Percentiles rank a stretch among this genome's conserved stretches.
These are phyloP conservation scores for Eleusine indica DNA, from an alignment of 176 grass and related monocot species.

Conservation along the genomic window DNA sequence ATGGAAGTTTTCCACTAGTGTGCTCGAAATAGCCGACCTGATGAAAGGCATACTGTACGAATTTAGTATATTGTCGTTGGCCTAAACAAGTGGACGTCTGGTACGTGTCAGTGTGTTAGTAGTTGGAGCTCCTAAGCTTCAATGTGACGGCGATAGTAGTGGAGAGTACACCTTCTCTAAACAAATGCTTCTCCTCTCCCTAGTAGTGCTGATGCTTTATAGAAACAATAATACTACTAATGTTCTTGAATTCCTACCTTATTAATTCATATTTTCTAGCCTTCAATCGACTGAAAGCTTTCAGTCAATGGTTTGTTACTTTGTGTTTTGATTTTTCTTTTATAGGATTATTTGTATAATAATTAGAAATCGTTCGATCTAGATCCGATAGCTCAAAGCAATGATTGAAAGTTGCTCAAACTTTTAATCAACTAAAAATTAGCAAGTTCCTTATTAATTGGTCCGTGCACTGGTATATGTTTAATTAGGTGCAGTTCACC, in stretches of 20 bases:
- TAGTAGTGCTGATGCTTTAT: not conserved
- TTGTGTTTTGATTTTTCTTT: too few relatives aligned
- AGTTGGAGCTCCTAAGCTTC: not conserved
- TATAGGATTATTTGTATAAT: too few relatives aligned
- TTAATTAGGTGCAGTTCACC: not conserved
- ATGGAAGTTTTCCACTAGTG: not conserved
- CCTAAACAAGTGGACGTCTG: not conserved
- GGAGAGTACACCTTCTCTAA: not conserved
- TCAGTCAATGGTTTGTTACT: too few relatives aligned
- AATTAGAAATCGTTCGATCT: too few relatives aligned
- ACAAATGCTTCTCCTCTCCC: not conserved
- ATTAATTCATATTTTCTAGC: not conserved
- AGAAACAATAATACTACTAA: not conserved
- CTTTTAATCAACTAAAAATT: too few relatives aligned
- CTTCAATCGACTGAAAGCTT: too few relatives aligned
- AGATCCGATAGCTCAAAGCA: too few relatives aligned
- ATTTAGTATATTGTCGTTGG: not conserved
- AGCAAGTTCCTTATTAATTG: not conserved
- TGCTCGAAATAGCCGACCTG: not conserved
- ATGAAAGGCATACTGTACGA: not conserved
- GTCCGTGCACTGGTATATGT: not conserved
- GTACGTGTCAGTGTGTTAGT: not conserved
- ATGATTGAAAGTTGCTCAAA: too few relatives aligned
- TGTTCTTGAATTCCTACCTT: too few relatives aligned
- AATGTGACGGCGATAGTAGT: not conserved